Conservation (phyloP, 225 moss, liverwort and hornwort species). For the Neckera pumila region DNA sequence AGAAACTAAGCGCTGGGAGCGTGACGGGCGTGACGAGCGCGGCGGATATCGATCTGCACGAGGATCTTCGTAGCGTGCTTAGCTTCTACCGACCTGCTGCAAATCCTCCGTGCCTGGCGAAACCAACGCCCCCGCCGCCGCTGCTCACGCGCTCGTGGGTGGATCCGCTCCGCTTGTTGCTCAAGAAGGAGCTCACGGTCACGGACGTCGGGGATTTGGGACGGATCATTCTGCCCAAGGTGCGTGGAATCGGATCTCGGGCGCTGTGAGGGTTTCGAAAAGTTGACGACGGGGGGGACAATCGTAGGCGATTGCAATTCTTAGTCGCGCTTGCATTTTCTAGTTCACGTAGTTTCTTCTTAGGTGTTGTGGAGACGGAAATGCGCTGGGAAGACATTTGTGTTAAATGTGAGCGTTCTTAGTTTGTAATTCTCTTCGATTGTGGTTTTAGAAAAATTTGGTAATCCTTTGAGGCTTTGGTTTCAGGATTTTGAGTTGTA, state of each 20-base stretch:
- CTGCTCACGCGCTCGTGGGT: conserved; percentile 8
- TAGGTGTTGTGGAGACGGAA: background rate
- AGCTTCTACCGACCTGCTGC: background rate
- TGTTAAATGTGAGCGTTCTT: background rate
- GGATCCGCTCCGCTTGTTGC: conserved; percentile 34
- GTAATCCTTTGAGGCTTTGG: background rate
- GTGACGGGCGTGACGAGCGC: background rate
- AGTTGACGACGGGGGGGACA: background rate
- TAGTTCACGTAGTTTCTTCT: background rate
- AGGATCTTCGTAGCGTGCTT: background rate
- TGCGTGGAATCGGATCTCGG: background rate
- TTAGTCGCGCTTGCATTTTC: background rate
- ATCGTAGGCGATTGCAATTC: background rate
- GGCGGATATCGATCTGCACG: background rate
- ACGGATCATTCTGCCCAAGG: conserved; percentile 88
- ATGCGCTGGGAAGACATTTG: background rate
- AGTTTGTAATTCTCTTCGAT: background rate
- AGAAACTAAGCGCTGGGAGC: background rate
- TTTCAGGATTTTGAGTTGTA: background rate
- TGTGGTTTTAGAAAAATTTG: too few species aligned
- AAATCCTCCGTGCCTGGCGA: background rate
- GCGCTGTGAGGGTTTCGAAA: background rate
- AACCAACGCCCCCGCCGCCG: background rate
- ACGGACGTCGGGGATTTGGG: conserved; percentile 88
- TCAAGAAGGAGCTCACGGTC: conserved; percentile 64